Evolutionary conservation across 2,329 filamentous ascomycete species (phyloP).

Genomic region (Pyrenophora tritici-repentis): DNA sequence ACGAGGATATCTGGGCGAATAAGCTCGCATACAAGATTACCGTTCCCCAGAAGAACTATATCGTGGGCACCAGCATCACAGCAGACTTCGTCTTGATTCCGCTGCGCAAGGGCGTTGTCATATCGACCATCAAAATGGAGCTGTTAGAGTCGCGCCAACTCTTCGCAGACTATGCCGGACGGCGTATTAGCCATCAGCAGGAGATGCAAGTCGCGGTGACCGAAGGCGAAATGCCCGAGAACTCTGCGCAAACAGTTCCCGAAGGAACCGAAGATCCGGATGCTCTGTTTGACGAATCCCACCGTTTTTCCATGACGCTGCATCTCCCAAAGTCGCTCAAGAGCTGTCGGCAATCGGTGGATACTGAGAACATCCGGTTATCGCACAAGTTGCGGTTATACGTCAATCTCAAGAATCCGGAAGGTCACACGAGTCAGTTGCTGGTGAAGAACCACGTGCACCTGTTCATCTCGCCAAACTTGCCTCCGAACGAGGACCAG

Average conservation of each 20-base stretch:
- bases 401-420: conserved; percentile 89
- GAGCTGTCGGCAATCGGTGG: conserved; percentile 86
- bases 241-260: conserved; percentile 38
- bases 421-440: conserved; percentile 92
- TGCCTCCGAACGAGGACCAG: conserved; percentile 86
- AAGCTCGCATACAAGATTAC: conserved; percentile 96
- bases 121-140: conserved; percentile 81
- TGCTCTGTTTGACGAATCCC: conserved; percentile 59
- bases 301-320: conserved; percentile 62
- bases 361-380: conserved; percentile 86
- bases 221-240: conserved; percentile 44
- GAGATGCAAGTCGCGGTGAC: conserved; percentile 41
- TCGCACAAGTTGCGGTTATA: conserved; percentile 91
- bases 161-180: conserved; percentile 52
- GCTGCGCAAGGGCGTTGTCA: conserved; percentile 81
- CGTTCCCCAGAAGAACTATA: conserved; percentile 90
- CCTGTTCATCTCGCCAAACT: conserved; percentile 93
- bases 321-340: conserved; percentile 81
- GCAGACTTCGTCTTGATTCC: conserved; percentile 88
- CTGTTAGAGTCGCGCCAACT: conserved; percentile 67
- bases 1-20: conserved; percentile 97
- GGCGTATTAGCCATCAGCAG: conserved; percentile 37
- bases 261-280: conserved; percentile 40
- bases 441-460: conserved; percentile 88
- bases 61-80: conserved; percentile 85